Evolutionary conservation across 164 flowering plant species (phyloP), one percentile per base, ranked within the genome.

Genomic region (Paratinospora sagittata): DNA sequence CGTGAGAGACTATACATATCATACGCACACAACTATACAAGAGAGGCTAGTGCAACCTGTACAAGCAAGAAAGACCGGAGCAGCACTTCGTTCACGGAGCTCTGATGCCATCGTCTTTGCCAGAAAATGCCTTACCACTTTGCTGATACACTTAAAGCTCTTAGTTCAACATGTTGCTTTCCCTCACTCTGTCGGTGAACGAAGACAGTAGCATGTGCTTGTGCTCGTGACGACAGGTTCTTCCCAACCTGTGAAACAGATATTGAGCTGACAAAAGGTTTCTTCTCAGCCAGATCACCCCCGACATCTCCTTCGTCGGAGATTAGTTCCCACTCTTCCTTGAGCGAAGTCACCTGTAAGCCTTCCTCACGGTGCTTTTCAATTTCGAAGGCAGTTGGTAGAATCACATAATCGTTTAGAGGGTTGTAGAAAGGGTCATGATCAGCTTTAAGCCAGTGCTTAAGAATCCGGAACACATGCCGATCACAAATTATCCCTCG

Each of bases 381-480:
- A 27, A 89, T 77, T 66, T 90, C 98, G 34, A 85, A 91, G 37
- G 86, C 82, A 0, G 96, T 89, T 16, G 98, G 99, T 19, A 96
- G 81, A 73, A 96, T 88, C 45, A 96, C 99, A 70, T 82, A 96
- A 76, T 96, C 99, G 39, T 90, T 93, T 43, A 91, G 33, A 36
- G 99, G 99, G 78, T 96, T 89, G 88, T 96, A 96, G 85, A 65
- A 93, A 16, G 99, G 99, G 69, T 96, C 98, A 21, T 82, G 85
- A 23, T 87, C 92, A 19, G 89, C 98, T 72, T 78, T 87, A 23
- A 96, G 84, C 98, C 98, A 96, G 76, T 87, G 91, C 81, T 89
- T 90, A 37, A 96, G 84, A 19, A 93, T 85, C 55, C 99, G 84
- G 73, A 96, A 96, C 4, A 96, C 90, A 70, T 86, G 99, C 47